Evolutionary conservation across 768 basidiomycete genomes (phyloP), one percentile per base, ranked within the genome.

Genomic region (Boletus sp.): DNA sequence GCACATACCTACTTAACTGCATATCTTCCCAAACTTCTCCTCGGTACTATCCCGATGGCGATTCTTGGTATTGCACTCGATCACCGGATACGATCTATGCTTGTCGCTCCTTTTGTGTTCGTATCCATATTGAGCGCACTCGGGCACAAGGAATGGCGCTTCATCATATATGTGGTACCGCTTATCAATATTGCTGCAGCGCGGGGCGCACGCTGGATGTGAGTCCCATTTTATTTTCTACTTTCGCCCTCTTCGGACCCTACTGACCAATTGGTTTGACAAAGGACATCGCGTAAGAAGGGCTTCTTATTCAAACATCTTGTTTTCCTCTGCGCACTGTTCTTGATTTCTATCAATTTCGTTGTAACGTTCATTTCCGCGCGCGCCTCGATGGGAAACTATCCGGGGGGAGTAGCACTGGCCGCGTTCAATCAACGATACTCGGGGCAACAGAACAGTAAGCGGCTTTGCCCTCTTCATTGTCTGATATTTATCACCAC

Each of bases 71-170:
- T 75, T 40, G 28, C 75, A 7, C 54, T 76, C 15, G 84, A 90
- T 60, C 61, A 59, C 9, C 78, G 82, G 9, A 74, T 84, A 44
- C 79, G 81, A 4, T 67, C 73, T 4, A 75, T 89, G 37, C 71
- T 87, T 5, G 48, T 79, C 10, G 82, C 87, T 0, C 76, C 82
- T 3, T 29, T 85, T 5, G 55, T 66, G 1, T 90, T 88, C 57
- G 66, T 92, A 8, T 70, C 67, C 3, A 62, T 87, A 3, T 82
- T 98, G 69, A 94, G 93, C 67, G 76, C 68, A 32, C 76, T 98
- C 1, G 87, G 83, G 0, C 97, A 99, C 74, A 99, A 99, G 70
- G 97, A 99, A 73, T 99, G 97, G 97, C 83, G 97, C 7, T 99
- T 99, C 72, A 77, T 98, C 55, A 80, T 93, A 8, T 98, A 98